Conservation (phyloP, 768 basidiomycete genomes). For the Russula ochroleuca region DNA sequence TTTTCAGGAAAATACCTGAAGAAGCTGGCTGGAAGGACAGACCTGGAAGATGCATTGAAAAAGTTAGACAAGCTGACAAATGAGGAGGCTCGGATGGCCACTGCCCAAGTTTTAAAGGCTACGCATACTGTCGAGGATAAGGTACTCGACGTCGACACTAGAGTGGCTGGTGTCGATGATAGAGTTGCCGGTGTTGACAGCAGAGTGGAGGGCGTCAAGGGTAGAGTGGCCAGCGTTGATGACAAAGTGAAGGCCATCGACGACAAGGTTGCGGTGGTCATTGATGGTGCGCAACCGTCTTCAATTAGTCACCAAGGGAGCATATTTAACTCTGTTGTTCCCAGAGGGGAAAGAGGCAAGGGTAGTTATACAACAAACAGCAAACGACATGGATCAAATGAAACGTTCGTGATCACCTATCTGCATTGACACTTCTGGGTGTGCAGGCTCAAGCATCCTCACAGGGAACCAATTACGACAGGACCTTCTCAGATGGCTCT, state of each 20-base stretch:
- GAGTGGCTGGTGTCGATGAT: not conserved
- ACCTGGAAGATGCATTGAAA: not conserved
- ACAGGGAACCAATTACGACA: not conserved
- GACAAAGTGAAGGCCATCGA: not conserved
- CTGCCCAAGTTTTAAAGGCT: not conserved
- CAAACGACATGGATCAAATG: not conserved
- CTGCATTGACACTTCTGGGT: too few species aligned
- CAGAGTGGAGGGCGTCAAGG: not conserved
- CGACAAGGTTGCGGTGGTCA: not conserved
- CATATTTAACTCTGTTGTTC: not conserved
- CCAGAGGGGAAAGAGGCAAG: not conserved
- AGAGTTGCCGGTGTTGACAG: not conserved
- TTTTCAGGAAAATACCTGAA: not conserved
- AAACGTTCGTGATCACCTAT: not conserved
- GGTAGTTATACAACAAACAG: not conserved
- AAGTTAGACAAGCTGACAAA: not conserved
- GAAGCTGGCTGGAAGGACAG: not conserved
- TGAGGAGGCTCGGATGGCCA: not conserved
- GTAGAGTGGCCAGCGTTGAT: not conserved
- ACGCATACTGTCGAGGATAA: not conserved
- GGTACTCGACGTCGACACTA: too few species aligned
- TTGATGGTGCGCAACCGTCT: not conserved
- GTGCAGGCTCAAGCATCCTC: not conserved
- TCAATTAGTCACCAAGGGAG: too few species aligned
- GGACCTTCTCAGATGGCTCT: not conserved